phyloP scores from a whole-genome alignment of 805 yeast genomes.

The Vanderwaltozyma tropicalis region DNA sequence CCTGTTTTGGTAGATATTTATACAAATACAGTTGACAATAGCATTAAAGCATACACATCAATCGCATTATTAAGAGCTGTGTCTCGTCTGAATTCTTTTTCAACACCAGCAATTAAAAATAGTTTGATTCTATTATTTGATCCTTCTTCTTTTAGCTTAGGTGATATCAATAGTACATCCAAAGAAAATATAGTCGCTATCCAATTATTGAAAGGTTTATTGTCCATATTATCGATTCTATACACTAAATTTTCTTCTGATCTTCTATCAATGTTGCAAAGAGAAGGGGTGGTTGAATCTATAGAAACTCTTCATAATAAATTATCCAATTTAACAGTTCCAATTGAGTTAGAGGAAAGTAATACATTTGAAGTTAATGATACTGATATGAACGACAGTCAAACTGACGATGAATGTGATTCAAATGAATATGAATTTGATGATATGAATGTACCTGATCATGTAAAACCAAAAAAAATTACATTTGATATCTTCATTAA shows the following conservation, averaged over 20 bases:
- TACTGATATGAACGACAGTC: slow-evolving; percentile 8
- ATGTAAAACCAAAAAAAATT: slow-evolving; percentile 18
- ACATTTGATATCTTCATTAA: slow-evolving; percentile 13
- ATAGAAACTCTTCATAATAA: slow-evolving; percentile 4
- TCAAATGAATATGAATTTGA: slow-evolving; percentile 24
- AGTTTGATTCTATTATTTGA: slow-evolving; percentile 1
- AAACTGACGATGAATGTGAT: slow-evolving; percentile 3
- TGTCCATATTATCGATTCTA: slow-evolving; percentile 35
- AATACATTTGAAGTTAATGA: slow-evolving; percentile 5
- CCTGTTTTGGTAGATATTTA: slow-evolving; percentile 51
- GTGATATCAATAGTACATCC: neutral
- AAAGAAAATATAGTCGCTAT: neutral
- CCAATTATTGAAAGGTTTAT: slow-evolving; percentile 39
- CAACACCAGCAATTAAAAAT: slow-evolving; percentile 26
- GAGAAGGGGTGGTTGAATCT: slow-evolving; percentile 46
- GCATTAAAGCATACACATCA: slow-evolving; percentile 47
- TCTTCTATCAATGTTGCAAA: slow-evolving; percentile 29
- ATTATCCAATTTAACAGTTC: slow-evolving; percentile 5
- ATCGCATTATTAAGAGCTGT: slow-evolving; percentile 44
- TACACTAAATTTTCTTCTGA: slow-evolving; percentile 34
- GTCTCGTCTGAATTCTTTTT: slow-evolving; percentile 29
- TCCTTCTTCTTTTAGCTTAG: neutral
- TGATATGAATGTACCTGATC: slow-evolving; percentile 27
- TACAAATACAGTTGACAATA: slow-evolving; percentile 61
- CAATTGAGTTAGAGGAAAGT: slow-evolving; percentile 6